Percentiles rank a stretch among this genome's conserved stretches.
Evolutionary conservation across 2,329 filamentous ascomycete species (phyloP).

Genomic region (Ophiocordyceps camponoti-rufipedis): DNA sequence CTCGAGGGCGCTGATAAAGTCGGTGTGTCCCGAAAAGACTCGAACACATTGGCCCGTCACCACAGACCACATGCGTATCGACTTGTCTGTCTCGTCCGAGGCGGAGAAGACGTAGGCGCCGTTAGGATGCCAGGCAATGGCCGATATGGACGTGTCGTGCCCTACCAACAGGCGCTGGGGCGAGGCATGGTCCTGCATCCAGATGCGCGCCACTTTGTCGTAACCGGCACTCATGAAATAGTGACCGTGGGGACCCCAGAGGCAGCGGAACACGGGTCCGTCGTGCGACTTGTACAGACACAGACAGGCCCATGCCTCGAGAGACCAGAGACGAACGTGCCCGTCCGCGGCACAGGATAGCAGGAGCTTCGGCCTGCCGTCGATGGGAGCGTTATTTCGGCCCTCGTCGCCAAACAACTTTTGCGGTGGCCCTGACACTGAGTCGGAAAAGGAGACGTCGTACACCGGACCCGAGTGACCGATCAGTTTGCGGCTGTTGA

Average conservation of each 20-base stretch:
- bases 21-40: constrained; percentile 80
- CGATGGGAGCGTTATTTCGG: constrained; percentile 20
- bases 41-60: constrained; percentile 72
- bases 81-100: constrained; percentile 69
- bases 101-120: constrained; percentile 86
- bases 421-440: constrained; percentile 36
- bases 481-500: constrained; percentile 53
- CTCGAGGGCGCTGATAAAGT: constrained; percentile 69
- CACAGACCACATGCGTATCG: constrained; percentile 95
- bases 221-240: constrained; percentile 82
- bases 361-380: constrained; percentile 52
- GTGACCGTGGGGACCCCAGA: constrained; percentile 85
- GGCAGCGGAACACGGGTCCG: constrained; percentile 71
- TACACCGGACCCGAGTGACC: constrained; percentile 86
- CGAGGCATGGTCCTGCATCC: constrained; percentile 84
- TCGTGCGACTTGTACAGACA: constrained; percentile 90
- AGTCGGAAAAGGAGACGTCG: constrained; percentile 67
- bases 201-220: constrained; percentile 79
- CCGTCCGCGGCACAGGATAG: constrained; percentile 79
- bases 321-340: constrained; percentile 78
- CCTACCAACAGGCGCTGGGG: constrained; percentile 77
- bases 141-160: constrained; percentile 84
- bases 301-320: constrained; percentile 81
- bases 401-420: constrained; percentile 31
- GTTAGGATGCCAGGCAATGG: constrained; percentile 87